Conservation (phyloP, 208 protist species). For the Crithidia thermophila region DNA sequence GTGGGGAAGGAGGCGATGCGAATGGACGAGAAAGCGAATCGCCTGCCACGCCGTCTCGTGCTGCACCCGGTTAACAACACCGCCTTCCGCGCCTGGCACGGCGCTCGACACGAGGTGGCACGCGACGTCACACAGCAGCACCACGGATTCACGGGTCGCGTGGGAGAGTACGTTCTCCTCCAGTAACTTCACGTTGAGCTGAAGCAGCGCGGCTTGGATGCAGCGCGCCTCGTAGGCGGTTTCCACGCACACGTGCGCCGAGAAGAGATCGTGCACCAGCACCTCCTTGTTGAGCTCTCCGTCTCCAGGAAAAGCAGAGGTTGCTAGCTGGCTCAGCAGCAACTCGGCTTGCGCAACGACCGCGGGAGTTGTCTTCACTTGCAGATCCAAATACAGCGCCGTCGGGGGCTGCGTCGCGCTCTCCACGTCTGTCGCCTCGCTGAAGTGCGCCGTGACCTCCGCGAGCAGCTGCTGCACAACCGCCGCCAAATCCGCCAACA, state of each 20-base stretch:
- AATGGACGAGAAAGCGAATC: conserved; percentile 4
- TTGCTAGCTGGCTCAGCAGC: neutral
- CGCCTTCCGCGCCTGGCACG: conserved; percentile 21
- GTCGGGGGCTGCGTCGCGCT: neutral
- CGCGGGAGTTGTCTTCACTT: neutral
- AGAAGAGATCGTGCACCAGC: conserved; percentile 14
- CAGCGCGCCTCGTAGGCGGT: conserved; percentile 33
- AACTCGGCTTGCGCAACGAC: neutral
- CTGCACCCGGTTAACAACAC: conserved; percentile 23
- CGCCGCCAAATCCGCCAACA: conserved; percentile 10
- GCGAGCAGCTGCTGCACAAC: conserved; percentile 17
- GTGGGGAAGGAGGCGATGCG: conserved; percentile 19
- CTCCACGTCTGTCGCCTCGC: neutral
- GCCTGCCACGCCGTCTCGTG: conserved; percentile 27
- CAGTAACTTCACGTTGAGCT: conserved; percentile 18
- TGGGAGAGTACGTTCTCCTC: conserved; percentile 8
- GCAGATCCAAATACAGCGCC: conserved; percentile 17
- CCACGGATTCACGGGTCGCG: conserved; percentile 4
- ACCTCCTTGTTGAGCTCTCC: neutral
- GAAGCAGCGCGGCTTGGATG: conserved; percentile 25
- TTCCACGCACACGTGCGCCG: conserved; percentile 23
- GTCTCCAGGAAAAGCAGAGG: neutral
- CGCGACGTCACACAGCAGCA: conserved; percentile 23
- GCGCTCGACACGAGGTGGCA: conserved; percentile 30
- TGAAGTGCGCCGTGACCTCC: conserved; percentile 24